These are phyloP conservation scores for Adiantum capillusveneris DNA, from an alignment of 75 land plant species.

Conservation along the genomic window DNA sequence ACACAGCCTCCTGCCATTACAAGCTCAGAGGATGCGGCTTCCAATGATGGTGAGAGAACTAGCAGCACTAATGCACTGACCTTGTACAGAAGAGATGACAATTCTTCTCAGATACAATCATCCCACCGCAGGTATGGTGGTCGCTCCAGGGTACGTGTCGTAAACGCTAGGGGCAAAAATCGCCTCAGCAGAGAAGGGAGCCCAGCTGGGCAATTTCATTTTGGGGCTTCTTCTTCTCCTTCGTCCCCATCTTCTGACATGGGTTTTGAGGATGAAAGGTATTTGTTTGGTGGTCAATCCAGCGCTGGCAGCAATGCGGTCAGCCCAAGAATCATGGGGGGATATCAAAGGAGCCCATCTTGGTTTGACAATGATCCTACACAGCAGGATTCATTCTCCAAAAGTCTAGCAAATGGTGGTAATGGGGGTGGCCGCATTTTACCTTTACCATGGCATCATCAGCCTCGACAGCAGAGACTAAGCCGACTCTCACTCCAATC, in stretches of 20 bases:
- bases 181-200: neutral
- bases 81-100: neutral
- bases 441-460: neutral
- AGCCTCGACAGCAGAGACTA: neutral
- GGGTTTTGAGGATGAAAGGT: neutral
- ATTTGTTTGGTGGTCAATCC: neutral
- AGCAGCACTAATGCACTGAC: slow-evolving; percentile 1
- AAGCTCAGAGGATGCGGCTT: neutral
- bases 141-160: neutral
- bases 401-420: neutral
- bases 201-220: neutral
- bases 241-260: neutral
- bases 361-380: neutral
- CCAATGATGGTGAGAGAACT: neutral
- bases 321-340: neutral
- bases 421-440: neutral
- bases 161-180: neutral
- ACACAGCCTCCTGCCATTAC: neutral
- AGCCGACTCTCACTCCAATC: slow-evolving; percentile 2
- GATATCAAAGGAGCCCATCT: neutral
- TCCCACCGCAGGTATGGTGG: neutral
- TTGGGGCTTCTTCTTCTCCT: neutral
- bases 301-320: neutral
- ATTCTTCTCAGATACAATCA: neutral
- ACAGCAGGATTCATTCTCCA: neutral